Evolutionary conservation across 2,329 filamentous ascomycete genomes (phyloP), one percentile per base, ranked within the genome.

Genomic region (Colletotrichum sp.): DNA sequence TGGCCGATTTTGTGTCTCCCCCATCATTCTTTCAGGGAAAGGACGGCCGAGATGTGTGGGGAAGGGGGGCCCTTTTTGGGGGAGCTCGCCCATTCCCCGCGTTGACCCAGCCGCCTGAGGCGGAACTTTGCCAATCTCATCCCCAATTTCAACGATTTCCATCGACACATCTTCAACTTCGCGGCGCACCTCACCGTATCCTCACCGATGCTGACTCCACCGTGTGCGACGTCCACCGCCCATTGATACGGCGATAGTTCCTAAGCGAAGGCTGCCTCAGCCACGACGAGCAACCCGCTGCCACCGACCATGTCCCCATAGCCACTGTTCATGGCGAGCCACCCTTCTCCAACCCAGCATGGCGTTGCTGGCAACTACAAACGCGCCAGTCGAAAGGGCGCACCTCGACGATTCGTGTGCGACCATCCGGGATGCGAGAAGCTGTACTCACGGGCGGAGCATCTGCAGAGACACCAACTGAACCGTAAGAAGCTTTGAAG

Each of bases 391-490:
- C 85, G 89, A 32, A 89, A 88, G 75, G 87, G 87, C 36, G 89
- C 89, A 3, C 85, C 87, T 12, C 85, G 87, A 28, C 85, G 86
- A 71, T 94, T 93, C 79, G 84, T 87, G 74, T 96, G 95, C 84
- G 90, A 92, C 24, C 91, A 93, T 82, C 90, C 92, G 61, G 92
- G 91, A 48, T 97, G 95, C 83, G 93, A 93, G 78, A 96, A 96
- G 88, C 90, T 93, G 74, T 96, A 96, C 83, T 95, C 94, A 70
- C 89, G 95, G 76, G 94, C 94, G 10, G 95, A 96, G 83, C 95
- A 96, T 85, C 88, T 96, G 72, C 95, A 96, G 84, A 89, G 95
- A 66, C 95, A 96, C 84, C 94, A 96, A 85, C 83, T 96, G 81
- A 96, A 96, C 82, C 95, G 94, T 88, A 36, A 77, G 68, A 34